Base-by-base conservation (phyloP, 331 rosid genomes). In the Quercus phellos region DNA sequence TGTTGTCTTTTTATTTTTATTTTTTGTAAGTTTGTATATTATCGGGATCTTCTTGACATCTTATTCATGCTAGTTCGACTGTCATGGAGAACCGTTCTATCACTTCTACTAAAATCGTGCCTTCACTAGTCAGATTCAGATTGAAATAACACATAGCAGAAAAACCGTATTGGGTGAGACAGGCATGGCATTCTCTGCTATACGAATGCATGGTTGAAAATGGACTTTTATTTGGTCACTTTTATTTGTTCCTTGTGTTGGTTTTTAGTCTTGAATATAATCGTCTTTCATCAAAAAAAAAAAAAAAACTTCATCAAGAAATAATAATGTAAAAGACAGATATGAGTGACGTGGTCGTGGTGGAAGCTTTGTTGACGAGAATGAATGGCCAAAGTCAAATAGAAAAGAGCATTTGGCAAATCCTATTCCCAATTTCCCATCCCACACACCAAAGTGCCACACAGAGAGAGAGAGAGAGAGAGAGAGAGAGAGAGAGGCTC, bases 301-400 rank as follows among this genome's bases (percentile, higher is more conserved):
- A n/a, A n/a, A n/a, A n/a, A n/a, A n/a, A 53, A 10, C 29, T 70
- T 76, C 55, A 2, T 38, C 3, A 38, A 38, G 46, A 53, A 63
- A 26, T 80, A 16, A 68, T 1, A 5, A 29, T 46, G 26, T 64
- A 77, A 43, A 81, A 24, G 76, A 64, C 58, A 34, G 24, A 51
- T 38, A 38, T 24, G 43, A 35, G 78, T 76, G 73, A 79, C 74
- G 61, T 64, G 54, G 78, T 77, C 74, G 61, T 56, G 54, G 78
- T 77, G 30, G 70, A 74, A 77, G 75, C 70, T 73, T 79, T 26
- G 6, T 50, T 83, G 81, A 80, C 68, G 13, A 55, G 50, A 71
- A 21, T 43, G n/a, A 71, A 21, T 19, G 26, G 68, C 18, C 3
- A 17, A 86, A 74, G 85, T 80, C 81, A 86, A 86, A 76, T 70